Base-by-base conservation (phyloP, 148 eudicot species). In the Heliosperma pusillum region DNA sequence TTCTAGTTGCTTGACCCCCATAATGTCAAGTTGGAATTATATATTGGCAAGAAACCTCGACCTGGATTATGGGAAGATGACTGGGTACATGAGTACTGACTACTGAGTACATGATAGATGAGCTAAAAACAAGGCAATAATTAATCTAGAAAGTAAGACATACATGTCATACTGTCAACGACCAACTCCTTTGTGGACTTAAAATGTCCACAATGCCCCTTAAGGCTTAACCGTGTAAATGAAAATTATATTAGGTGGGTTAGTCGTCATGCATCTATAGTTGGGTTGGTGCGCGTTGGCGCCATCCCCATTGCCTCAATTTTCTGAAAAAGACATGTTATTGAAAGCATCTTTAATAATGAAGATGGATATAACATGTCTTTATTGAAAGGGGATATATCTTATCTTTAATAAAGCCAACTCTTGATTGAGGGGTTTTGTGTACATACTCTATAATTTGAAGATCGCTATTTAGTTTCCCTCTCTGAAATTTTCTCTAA, bases 261-360 rank as follows among this genome's bases (percentile, higher is more conserved):
- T 70, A 15, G 15, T 63, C 16, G 45, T 22, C 72, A 69, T 69
- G 1, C 47, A 17, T 36, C 15, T 13, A 69, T 25, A 69, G 20
- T 3, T 44, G 22, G 19, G 84, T 81, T 81, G 86, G 86, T 81
- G 74, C 47, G 73, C 84, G 84, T 75, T 84, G 74, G 75, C 76
- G 59, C 79, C 65, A n/a, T n/a, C n/a, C n/a, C n/a, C n/a, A n/a
- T n/a, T n/a, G n/a, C n/a, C n/a, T n/a, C n/a, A n/a, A n/a, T n/a
- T n/a, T n/a, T n/a, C n/a, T n/a, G n/a, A n/a, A n/a, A n/a, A n/a
- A n/a, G n/a, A n/a, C n/a, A n/a, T n/a, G n/a, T n/a, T n/a, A n/a
- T n/a, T n/a, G n/a, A n/a, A n/a, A n/a, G n/a, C n/a, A n/a, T n/a
- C n/a, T n/a, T n/a, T n/a, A n/a, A n/a, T n/a, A n/a, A n/a, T n/a